phyloP scores from a whole-genome alignment of 2,329 filamentous ascomycete genomes.

The Salinomyces thailandicus region DNA sequence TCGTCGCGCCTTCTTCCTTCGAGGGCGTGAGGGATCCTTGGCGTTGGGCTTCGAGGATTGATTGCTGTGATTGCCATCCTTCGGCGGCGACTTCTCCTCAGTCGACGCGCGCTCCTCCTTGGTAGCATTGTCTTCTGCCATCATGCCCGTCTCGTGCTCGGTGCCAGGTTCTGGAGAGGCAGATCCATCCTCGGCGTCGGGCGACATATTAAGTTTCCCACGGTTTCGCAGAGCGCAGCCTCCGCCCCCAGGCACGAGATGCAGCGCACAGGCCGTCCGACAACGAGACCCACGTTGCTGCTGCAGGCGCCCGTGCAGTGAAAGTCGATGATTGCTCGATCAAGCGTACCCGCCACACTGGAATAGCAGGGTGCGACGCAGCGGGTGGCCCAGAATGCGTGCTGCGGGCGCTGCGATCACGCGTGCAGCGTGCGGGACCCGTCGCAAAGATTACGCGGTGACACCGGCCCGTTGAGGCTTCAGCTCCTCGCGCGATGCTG shows the following conservation, averaged over 20 bases:
- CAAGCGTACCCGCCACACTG: conserved; percentile 9
- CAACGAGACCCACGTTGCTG: conserved; percentile 32
- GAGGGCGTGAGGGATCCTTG: conserved; percentile 81
- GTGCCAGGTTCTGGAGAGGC: conserved; percentile 37
- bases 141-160: conserved; percentile 31
- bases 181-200: conserved; percentile 38
- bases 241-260: conserved; percentile 23
- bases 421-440: conserved; percentile 5
- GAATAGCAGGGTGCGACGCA: conserved; percentile 5
- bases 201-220: conserved; percentile 38
- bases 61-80: conserved; percentile 26
- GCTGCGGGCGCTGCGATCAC: conserved; percentile 6
- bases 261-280: conserved; percentile 24
- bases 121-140: conserved; percentile 31
- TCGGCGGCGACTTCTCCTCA: conserved; percentile 28
- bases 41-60: conserved; percentile 38
- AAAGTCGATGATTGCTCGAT: conserved; percentile 24
- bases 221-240: conserved; percentile 13
- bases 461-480: no score
- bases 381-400: conserved; percentile 1
- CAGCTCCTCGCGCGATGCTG: no score
- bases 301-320: conserved; percentile 27
- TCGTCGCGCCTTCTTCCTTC: conserved; percentile 89
- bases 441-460: conserved; percentile 9
- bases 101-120: conserved; percentile 28